Percentiles rank a stretch among this genome's conserved stretches.
These are phyloP conservation scores for Geosmithia morbida DNA, from an alignment of 2,329 filamentous ascomycete species.

Conservation along the genomic window DNA sequence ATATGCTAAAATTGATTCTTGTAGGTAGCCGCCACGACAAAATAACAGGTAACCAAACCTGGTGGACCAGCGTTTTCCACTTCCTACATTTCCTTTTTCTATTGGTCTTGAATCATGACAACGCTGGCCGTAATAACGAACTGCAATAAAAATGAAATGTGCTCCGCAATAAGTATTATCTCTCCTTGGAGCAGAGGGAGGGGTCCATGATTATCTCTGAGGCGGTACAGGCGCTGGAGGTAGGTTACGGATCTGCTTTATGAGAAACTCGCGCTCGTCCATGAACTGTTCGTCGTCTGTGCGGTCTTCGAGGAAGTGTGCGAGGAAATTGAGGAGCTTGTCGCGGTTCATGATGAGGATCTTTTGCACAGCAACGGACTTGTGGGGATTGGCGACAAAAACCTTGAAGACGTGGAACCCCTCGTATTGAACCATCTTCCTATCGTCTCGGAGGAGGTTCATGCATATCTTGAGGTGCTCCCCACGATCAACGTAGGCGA, in stretches of 20 bases:
- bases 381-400: slow-evolving; percentile 96
- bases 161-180: not conserved
- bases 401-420: slow-evolving; percentile 99
- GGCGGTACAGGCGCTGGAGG: slow-evolving; percentile 40
- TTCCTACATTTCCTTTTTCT: not conserved
- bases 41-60: not conserved
- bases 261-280: slow-evolving; percentile 92
- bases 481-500: slow-evolving; percentile 83
- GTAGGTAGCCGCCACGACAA: not conserved
- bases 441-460: slow-evolving; percentile 88
- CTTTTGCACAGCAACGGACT: slow-evolving; percentile 88
- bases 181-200: not conserved
- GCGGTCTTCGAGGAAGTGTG: slow-evolving; percentile 83
- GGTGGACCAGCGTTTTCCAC: not conserved
- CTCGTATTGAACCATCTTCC: slow-evolving; percentile 99
- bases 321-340: slow-evolving; percentile 75
- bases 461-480: slow-evolving; percentile 97
- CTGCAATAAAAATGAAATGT: not conserved
- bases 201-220: slow-evolving; percentile 19
- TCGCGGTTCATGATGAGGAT: slow-evolving; percentile 95
- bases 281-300: slow-evolving; percentile 98
- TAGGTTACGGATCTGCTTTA: slow-evolving; percentile 77
- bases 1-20: not conserved
- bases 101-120: not conserved
- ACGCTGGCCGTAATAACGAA: slow-evolving; percentile 1